phyloP scores from a whole-genome alignment of 2,329 filamentous ascomycete genomes.

The Calonectria ilicicola region DNA sequence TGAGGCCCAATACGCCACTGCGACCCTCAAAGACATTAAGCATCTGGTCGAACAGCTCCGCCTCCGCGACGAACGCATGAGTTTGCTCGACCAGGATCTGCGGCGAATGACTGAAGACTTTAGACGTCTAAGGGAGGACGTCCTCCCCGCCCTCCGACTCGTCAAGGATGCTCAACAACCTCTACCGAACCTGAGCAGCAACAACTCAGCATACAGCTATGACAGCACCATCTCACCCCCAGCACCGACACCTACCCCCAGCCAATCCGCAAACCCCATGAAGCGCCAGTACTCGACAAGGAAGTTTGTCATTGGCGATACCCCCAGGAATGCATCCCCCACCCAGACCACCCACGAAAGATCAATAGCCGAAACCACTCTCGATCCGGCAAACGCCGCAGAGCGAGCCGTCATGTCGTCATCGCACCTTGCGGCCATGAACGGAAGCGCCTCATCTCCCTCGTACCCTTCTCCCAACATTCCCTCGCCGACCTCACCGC shows the following conservation, averaged over 20 bases:
- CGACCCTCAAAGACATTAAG: conserved; percentile 93
- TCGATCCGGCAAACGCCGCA: conserved; percentile 78
- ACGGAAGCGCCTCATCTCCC: conserved; percentile 67
- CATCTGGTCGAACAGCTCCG: conserved; percentile 90
- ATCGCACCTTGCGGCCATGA: conserved; percentile 78
- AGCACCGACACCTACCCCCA: conserved; percentile 66
- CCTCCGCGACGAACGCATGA: conserved; percentile 90
- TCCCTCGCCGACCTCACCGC: conserved; percentile 77
- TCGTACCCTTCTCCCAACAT: conserved; percentile 74
- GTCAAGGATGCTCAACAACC: conserved; percentile 94
- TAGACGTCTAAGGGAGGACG: conserved; percentile 87
- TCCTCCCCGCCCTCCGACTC: conserved; percentile 89
- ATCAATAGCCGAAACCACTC: conserved; percentile 70
- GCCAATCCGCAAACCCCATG: conserved; percentile 62
- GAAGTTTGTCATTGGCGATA: conserved; percentile 77
- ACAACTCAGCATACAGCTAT: conserved; percentile 61
- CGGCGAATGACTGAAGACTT: conserved; percentile 90
- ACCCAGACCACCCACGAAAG: conserved; percentile 79
- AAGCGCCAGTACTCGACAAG: conserved; percentile 82
- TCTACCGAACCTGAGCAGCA: conserved; percentile 67
- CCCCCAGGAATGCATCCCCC: conserved; percentile 82
- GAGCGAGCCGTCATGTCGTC: conserved; percentile 75
- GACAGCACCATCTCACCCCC: conserved; percentile 65
- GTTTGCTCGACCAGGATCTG: conserved; percentile 84
- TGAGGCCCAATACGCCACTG: conserved; percentile 85